A percentile compares a stretch with the other conserved stretches of the same genome.
These are phyloP conservation scores for Zasmidium citrigriseum DNA, from an alignment of 2,329 filamentous ascomycete species.

Conservation along the genomic window DNA sequence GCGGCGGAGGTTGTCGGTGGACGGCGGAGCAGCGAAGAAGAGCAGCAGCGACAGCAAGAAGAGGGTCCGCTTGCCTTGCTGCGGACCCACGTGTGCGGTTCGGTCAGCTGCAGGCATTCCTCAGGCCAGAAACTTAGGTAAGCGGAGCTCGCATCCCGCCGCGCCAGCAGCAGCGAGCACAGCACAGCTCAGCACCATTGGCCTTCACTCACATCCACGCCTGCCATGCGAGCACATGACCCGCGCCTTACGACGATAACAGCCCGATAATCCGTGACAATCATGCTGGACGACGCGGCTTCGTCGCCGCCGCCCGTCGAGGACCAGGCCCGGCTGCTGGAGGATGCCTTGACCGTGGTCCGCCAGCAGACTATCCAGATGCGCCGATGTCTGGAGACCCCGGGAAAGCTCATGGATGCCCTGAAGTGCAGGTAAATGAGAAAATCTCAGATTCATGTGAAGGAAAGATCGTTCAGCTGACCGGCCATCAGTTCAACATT, in stretches of 20 bases:
- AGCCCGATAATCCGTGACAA: background rate
- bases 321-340: slow-evolving; percentile 80
- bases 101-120: background rate
- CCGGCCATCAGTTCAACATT: slow-evolving; percentile 75
- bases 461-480: slow-evolving; percentile 12
- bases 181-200: background rate
- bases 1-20: no score
- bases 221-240: slow-evolving; percentile 7
- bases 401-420: slow-evolving; percentile 98
- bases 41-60: no score
- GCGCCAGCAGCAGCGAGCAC: background rate
- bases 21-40: no score
- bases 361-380: slow-evolving; percentile 96
- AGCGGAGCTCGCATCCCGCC: background rate
- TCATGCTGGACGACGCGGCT: slow-evolving; percentile 27
- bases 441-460: background rate
- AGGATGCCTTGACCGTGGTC: slow-evolving; percentile 95
- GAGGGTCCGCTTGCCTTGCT: no score
- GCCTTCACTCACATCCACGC: background rate
- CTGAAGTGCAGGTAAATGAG: slow-evolving; percentile 91
- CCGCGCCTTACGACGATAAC: background rate
- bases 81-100: no score
- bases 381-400: slow-evolving; percentile 96
- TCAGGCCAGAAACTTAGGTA: background rate
- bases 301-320: slow-evolving; percentile 49